phyloP scores from a whole-genome alignment of 495 filamentous ascomycete genomes.

The Cercophora newfieldiana region DNA sequence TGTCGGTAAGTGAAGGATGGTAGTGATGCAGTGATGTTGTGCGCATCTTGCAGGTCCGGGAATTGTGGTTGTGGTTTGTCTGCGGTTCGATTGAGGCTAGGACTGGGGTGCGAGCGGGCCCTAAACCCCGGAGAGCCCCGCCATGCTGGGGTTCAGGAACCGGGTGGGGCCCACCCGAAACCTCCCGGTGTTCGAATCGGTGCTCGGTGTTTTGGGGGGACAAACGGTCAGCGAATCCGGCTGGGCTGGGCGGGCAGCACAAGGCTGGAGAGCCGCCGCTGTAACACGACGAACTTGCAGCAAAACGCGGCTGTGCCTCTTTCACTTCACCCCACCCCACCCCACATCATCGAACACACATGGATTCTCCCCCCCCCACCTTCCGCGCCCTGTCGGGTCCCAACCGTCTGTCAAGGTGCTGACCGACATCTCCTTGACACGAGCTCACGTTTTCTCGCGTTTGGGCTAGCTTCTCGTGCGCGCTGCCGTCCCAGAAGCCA shows the following conservation, averaged over 20 bases:
- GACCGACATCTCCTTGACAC: neutral
- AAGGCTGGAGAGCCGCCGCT: neutral
- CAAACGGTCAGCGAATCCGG: neutral
- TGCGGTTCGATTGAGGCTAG: too few species aligned
- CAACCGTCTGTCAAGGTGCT: conserved; percentile 11
- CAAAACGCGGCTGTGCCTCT: neutral
- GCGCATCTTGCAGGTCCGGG: neutral
- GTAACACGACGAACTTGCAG: too few species aligned
- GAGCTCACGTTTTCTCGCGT: conserved; percentile 18
- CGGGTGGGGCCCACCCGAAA: neutral
- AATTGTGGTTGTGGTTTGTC: too few species aligned
- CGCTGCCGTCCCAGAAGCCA: neutral
- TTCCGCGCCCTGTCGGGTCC: neutral
- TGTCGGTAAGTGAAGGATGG: neutral
- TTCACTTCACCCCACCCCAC: neutral
- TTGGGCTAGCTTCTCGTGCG: neutral
- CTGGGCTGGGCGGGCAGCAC: neutral
- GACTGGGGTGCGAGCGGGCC: neutral
- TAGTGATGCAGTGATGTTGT: neutral
- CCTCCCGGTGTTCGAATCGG: conserved; percentile 7
- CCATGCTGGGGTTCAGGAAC: neutral
- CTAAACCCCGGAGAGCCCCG: neutral
- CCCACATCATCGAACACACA: neutral
- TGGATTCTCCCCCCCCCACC: neutral
- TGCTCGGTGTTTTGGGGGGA: conserved; percentile 11